Base-by-base conservation (phyloP, 345 rosid genomes). In the Eucalyptus decipiens region DNA sequence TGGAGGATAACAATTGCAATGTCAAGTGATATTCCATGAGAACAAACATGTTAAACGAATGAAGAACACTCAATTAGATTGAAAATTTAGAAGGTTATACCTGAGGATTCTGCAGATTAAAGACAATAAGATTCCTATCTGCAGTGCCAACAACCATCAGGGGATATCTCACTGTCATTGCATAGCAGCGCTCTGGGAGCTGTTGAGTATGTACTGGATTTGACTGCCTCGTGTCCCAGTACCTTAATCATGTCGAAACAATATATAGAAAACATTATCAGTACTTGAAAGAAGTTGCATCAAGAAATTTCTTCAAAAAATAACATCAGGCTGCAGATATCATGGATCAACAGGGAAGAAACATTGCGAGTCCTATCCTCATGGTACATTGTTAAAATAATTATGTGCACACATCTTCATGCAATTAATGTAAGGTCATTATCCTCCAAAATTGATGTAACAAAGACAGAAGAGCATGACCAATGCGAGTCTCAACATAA, bases 141-240 rank as follows among this genome's bases (percentile, higher is more conserved):
- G 99, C 99, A 87, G 99, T 97, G 67, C 95, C 99, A 65, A 97
- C 99, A 91, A 98, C 99, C 99, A 98, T 97, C 90, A 97, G 92
- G 40, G 98, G 99, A 92, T 98, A 90, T 87, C 93, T 96, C 89
- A 97, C 99, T 16, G 99, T 89, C 88, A 97, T 93, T 6, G 99
- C 92, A 94, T 94, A 95, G 89, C 99, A 96, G 88, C 99, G 98
- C 37, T 98, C 99, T 85, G 99, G 98, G 89, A 98, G 99, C 89
- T 93, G 99, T 91, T 97, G 99, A 58, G 97, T 96, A 91, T 97
- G 99, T 88, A 94, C 99, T 42, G 99, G 99, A 91, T 90, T 96
- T 43, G 92, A 72, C 93, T 97, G 99, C 92, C 99, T 98, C 11
- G 93, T 91, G 91, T 97, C 99, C 99, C 99, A 98, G 88, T 97